Conservation (phyloP, 2,329 filamentous ascomycete genomes). For the Colletotrichum simmondsii region DNA sequence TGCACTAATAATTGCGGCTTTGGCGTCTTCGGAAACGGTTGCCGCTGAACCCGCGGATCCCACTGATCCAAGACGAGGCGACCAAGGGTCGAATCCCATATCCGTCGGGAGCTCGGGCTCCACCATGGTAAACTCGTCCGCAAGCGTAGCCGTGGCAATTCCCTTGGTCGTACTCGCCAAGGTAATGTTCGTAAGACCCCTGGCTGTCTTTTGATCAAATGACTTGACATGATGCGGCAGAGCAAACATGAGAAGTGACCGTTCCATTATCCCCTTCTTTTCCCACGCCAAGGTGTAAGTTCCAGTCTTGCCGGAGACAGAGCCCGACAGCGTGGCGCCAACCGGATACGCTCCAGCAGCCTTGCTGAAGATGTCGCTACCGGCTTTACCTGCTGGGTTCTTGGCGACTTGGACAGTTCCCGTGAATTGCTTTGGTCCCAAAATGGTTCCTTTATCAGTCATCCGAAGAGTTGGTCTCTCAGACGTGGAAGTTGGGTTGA, state of each 20-base stretch:
- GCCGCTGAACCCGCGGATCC: conserved; percentile 55
- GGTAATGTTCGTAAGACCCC: conserved; percentile 61
- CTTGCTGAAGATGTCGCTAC: conserved; percentile 73
- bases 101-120: conserved; percentile 73
- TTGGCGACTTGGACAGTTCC: conserved; percentile 86
- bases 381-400: conserved; percentile 61
- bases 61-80: conserved; percentile 64
- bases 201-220: conserved; percentile 65
- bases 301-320: conserved; percentile 63
- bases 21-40: conserved; percentile 56
- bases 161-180: conserved; percentile 84
- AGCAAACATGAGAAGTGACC: conserved; percentile 78
- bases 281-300: conserved; percentile 74
- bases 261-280: conserved; percentile 68
- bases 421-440: conserved; percentile 57
- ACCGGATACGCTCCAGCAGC: conserved; percentile 76
- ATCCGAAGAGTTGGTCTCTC: conserved; percentile 48
- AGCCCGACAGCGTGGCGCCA: conserved; percentile 68
- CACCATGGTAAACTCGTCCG: conserved; percentile 75
- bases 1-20: conserved; percentile 62
- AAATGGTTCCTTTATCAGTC: neutral
- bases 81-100: conserved; percentile 67
- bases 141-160: conserved; percentile 73
- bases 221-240: conserved; percentile 81
- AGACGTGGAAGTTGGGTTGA: conserved; percentile 62